Evolutionary conservation across 2,329 filamentous ascomycete genomes (phyloP).

Genomic region (Hypocrella siamensis): DNA sequence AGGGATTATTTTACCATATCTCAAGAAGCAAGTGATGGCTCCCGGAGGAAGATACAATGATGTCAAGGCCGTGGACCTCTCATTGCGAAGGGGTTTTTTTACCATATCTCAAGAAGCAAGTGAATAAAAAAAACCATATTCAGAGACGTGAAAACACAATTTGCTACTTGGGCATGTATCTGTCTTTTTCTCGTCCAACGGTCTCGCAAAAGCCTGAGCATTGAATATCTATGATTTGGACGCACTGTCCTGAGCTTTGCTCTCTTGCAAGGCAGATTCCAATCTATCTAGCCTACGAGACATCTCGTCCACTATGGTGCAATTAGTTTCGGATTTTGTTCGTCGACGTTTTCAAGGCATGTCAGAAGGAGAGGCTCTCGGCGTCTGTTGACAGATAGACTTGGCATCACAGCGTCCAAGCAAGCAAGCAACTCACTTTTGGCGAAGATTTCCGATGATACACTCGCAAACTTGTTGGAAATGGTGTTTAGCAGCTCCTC

Average conservation of each 20-base stretch:
- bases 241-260: conserved; percentile 27
- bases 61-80: no score
- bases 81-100: no score
- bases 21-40: no score
- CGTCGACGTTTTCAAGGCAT: neutral
- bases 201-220: neutral
- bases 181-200: neutral
- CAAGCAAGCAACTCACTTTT: conserved; percentile 75
- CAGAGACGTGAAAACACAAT: no score
- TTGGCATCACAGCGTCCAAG: no score
- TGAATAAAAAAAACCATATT: no score
- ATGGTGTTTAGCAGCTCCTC: conserved; percentile 78
- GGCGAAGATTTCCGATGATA: conserved; percentile 74
- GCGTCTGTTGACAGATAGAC: no score
- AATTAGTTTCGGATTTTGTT: conserved; percentile 3
- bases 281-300: conserved; percentile 70
- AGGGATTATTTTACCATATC: neutral
- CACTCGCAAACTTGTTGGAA: conserved; percentile 68
- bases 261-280: conserved; percentile 53
- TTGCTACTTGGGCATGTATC: neutral
- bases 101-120: neutral
- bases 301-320: conserved; percentile 75
- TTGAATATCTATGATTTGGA: conserved; percentile 16
- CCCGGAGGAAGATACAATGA: no score
- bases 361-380: no score